These are phyloP conservation scores for Berkeleyomyces rouxiae DNA, from an alignment of 2,329 filamentous ascomycete species.

Conservation along the genomic window DNA sequence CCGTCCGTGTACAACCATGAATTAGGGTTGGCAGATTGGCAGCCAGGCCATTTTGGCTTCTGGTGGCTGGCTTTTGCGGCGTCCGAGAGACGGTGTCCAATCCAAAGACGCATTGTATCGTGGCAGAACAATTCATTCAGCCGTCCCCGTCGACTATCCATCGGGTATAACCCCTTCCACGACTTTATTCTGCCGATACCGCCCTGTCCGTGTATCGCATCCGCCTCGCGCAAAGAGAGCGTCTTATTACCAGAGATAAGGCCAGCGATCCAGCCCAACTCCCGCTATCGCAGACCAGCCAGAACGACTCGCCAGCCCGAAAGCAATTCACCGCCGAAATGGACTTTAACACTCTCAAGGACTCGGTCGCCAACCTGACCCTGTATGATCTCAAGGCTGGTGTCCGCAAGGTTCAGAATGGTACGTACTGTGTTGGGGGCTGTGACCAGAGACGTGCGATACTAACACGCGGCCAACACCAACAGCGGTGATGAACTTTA, in stretches of 20 bases:
- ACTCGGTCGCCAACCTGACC: constrained; percentile 77
- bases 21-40: background rate
- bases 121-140: background rate
- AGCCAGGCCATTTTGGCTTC: background rate
- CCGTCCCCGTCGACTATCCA: background rate
- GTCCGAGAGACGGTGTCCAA: too few species aligned
- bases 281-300: background rate
- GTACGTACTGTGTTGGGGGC: constrained; percentile 30
- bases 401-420: constrained; percentile 93
- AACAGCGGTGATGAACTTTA: constrained; percentile 91
- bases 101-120: background rate
- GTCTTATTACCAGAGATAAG: background rate
- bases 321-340: constrained; percentile 31
- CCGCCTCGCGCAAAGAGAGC: background rate
- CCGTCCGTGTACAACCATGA: background rate
- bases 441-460: background rate
- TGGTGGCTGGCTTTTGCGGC: background rate
- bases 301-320: background rate
- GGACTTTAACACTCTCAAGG: constrained; percentile 75
- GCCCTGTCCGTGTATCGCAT: background rate
- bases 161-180: background rate
- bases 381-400: constrained; percentile 92
- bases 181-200: background rate
- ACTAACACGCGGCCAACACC: constrained; percentile 18
- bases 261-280: background rate